These are phyloP conservation scores for Austroboletus eburneus DNA, from an alignment of 768 basidiomycete genomes.

Conservation along the genomic window DNA sequence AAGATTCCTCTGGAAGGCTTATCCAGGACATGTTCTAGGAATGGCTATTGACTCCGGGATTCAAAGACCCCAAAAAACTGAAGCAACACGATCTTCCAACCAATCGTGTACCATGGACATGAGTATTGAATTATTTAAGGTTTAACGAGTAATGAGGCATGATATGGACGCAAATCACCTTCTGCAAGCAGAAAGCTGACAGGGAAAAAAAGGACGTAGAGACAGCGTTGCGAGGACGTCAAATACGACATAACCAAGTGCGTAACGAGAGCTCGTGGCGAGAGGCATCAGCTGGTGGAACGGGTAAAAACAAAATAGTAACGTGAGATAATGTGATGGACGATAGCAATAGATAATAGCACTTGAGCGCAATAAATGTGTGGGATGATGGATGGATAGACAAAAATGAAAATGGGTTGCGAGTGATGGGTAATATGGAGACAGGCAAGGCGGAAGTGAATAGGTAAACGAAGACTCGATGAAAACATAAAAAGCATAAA, in stretches of 20 bases:
- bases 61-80: too few species aligned
- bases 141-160: too few species aligned
- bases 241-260: conserved; percentile 12
- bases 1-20: too few species aligned
- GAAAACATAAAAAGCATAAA: conserved; percentile 16
- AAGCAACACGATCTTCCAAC: too few species aligned
- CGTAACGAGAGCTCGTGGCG: conserved; percentile 12
- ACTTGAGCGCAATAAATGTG: conserved; percentile 30
- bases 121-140: too few species aligned
- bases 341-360: conserved; percentile 34
- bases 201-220: conserved; percentile 8
- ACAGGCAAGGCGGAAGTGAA: conserved; percentile 16
- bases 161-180: not conserved
- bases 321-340: conserved; percentile 19
- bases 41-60: too few species aligned
- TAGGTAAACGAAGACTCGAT: conserved; percentile 1
- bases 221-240: conserved; percentile 16
- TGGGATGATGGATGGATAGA: conserved; percentile 8
- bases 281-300: conserved; percentile 8
- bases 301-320: not conserved
- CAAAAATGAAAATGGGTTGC: conserved; percentile 13
- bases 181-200: conserved; percentile 3
- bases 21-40: too few species aligned
- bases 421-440: conserved; percentile 20
- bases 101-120: too few species aligned